phyloP scores from a whole-genome alignment of 495 filamentous ascomycete genomes.

The Aspergillus bridgeri region DNA sequence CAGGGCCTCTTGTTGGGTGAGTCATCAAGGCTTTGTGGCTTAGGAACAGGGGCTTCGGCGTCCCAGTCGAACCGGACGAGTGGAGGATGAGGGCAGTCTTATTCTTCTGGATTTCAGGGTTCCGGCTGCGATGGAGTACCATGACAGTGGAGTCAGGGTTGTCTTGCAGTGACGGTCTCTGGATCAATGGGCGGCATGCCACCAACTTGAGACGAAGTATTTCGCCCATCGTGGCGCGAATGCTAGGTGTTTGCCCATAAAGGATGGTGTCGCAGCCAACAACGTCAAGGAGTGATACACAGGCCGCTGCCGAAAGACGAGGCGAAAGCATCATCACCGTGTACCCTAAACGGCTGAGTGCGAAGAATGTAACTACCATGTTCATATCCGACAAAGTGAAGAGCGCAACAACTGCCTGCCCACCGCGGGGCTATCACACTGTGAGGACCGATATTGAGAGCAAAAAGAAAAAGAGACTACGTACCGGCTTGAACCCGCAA shows the following conservation, averaged over 20 bases:
- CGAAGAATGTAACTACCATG: slow-evolving; percentile 56
- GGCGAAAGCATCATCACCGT: slow-evolving; percentile 58
- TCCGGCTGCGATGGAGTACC: slow-evolving; percentile 31
- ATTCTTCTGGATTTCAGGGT: slow-evolving; percentile 26
- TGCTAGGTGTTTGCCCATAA: slow-evolving; percentile 35
- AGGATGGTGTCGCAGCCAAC: slow-evolving; percentile 46
- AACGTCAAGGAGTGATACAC: slow-evolving; percentile 47
- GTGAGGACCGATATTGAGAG: not conserved
- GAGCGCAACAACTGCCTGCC: slow-evolving; percentile 45
- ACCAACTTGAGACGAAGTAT: slow-evolving; percentile 36
- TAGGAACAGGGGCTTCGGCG: slow-evolving; percentile 50
- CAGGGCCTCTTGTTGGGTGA: slow-evolving; percentile 29
- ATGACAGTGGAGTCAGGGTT: slow-evolving; percentile 25
- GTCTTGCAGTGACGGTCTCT: slow-evolving; percentile 16
- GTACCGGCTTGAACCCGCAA: slow-evolving; percentile 36
- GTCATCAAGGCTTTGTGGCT: slow-evolving; percentile 41
- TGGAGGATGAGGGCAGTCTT: slow-evolving; percentile 49
- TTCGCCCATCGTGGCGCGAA: slow-evolving; percentile 40
- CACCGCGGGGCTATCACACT: slow-evolving; percentile 21
- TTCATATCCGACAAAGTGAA: slow-evolving; percentile 54
- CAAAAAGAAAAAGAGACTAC: not conserved
- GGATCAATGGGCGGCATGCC: slow-evolving; percentile 28
- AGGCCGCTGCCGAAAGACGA: slow-evolving; percentile 50
- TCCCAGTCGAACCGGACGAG: slow-evolving; percentile 57
- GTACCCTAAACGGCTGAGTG: slow-evolving; percentile 55